These are phyloP conservation scores for Clonostachys byssicola DNA, from an alignment of 2,329 filamentous ascomycete species.

Conservation along the genomic window DNA sequence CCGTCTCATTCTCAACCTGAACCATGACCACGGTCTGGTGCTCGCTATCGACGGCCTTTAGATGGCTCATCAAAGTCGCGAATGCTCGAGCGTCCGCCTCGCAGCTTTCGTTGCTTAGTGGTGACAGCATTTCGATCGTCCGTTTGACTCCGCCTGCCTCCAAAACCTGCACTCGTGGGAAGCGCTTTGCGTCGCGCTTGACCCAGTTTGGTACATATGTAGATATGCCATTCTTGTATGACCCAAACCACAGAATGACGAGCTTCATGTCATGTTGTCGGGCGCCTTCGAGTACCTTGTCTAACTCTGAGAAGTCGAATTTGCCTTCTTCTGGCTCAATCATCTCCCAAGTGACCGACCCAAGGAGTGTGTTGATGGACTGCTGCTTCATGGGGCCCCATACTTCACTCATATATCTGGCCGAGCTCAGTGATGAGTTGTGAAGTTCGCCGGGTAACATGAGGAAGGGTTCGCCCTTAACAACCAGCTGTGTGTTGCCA, in stretches of 20 bases:
- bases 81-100: constrained; percentile 24
- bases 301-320: constrained; percentile 26
- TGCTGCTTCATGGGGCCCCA: constrained; percentile 22
- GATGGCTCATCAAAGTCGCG: constrained; percentile 19
- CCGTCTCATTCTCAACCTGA: constrained; percentile 53
- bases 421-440: constrained; percentile 26
- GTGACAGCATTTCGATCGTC: constrained; percentile 15
- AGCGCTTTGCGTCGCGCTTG: constrained; percentile 24
- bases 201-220: constrained; percentile 28
- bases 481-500: constrained; percentile 19
- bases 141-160: neutral
- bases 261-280: constrained; percentile 23
- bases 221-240: constrained; percentile 29
- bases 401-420: constrained; percentile 22
- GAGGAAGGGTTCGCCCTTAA: constrained; percentile 29
- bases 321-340: constrained; percentile 26
- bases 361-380: constrained; percentile 28
- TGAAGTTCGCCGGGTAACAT: constrained; percentile 27
- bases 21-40: constrained; percentile 50
- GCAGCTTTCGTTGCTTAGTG: neutral
- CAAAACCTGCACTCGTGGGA: constrained; percentile 19
- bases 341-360: constrained; percentile 27
- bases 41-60: constrained; percentile 34
- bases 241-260: constrained; percentile 31
- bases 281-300: constrained; percentile 21